These are phyloP conservation scores for Venturia nashicola DNA, from an alignment of 2,329 filamentous ascomycete genomes.

Conservation along the genomic window DNA sequence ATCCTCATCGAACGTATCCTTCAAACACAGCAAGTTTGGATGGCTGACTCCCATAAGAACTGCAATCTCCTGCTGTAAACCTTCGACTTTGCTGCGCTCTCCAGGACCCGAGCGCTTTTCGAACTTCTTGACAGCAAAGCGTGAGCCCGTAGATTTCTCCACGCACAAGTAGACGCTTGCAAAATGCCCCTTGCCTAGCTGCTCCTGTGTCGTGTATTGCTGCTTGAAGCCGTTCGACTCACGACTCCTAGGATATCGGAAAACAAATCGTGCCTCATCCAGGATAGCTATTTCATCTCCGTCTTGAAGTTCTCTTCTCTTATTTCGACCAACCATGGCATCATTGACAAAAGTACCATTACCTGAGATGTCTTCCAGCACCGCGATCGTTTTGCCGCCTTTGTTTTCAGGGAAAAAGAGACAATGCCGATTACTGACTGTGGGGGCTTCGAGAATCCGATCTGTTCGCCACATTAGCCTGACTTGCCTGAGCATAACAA, in stretches of 20 bases:
- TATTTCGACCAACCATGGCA: conserved; percentile 79
- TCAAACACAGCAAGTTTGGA: conserved; percentile 81
- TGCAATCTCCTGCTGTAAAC: conserved; percentile 88
- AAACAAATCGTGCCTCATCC: conserved; percentile 76
- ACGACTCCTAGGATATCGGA: conserved; percentile 71
- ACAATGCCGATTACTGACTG: conserved; percentile 79
- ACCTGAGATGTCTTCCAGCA: conserved; percentile 85
- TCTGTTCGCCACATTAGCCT: conserved; percentile 34
- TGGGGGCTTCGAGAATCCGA: conserved; percentile 58
- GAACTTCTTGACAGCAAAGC: conserved; percentile 91
- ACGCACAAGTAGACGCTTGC: conserved; percentile 86
- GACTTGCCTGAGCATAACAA: background rate
- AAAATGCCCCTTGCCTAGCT: conserved; percentile 89
- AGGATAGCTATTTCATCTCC: conserved; percentile 84
- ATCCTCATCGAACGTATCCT: conserved; percentile 86
- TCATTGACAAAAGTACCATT: conserved; percentile 98
- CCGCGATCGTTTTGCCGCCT: conserved; percentile 47
- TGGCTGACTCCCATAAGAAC: conserved; percentile 97
- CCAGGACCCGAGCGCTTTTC: conserved; percentile 73
- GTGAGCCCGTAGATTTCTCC: conserved; percentile 69
- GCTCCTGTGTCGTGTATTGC: conserved; percentile 73
- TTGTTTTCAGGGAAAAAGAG: conserved; percentile 53
- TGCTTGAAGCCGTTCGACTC: conserved; percentile 69
- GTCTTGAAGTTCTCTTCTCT: conserved; percentile 76
- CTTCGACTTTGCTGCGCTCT: conserved; percentile 71